Evolutionary conservation across 306 rosid genomes (phyloP).

Genomic region (Lablab purpureus): DNA sequence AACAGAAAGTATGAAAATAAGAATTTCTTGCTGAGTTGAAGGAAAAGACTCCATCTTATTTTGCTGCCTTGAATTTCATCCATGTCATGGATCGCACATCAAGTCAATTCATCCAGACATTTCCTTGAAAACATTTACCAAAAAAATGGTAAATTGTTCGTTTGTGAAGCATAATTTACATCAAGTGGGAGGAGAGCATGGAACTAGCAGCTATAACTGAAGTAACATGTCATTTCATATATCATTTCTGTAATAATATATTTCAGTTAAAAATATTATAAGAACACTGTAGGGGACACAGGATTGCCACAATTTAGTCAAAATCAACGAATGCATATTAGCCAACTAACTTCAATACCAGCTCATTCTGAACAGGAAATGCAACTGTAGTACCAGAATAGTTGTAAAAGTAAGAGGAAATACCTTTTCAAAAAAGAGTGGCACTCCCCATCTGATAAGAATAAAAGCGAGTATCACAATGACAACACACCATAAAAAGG

Average conservation of each 20-base stretch:
- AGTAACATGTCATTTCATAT: slow-evolving; percentile 8
- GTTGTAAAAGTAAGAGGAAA: slow-evolving; percentile 30
- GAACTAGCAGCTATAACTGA: slow-evolving; percentile 3
- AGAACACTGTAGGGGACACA: neutral
- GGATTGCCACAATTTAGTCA: neutral
- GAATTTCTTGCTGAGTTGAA: neutral
- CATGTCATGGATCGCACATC: neutral
- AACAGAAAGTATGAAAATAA: neutral
- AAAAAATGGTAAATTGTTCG: neutral
- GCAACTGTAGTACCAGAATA: slow-evolving; percentile 12
- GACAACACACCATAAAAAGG: slow-evolving; percentile 56
- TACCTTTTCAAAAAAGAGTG: slow-evolving; percentile 78
- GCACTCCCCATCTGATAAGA: slow-evolving; percentile 73
- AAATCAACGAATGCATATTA: neutral
- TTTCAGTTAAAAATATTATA: slow-evolving; percentile 5
- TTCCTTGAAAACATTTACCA: neutral
- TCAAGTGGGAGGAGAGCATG: neutral
- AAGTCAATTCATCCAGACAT: neutral
- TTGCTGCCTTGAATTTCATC: neutral
- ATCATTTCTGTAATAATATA: neutral
- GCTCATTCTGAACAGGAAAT: neutral
- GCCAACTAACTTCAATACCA: neutral
- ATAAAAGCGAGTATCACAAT: slow-evolving; percentile 47
- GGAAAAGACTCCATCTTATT: neutral
- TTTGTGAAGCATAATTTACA: neutral